Base-by-base conservation (phyloP, 2,329 filamentous ascomycete species). In the Aureobasidium sp. region DNA sequence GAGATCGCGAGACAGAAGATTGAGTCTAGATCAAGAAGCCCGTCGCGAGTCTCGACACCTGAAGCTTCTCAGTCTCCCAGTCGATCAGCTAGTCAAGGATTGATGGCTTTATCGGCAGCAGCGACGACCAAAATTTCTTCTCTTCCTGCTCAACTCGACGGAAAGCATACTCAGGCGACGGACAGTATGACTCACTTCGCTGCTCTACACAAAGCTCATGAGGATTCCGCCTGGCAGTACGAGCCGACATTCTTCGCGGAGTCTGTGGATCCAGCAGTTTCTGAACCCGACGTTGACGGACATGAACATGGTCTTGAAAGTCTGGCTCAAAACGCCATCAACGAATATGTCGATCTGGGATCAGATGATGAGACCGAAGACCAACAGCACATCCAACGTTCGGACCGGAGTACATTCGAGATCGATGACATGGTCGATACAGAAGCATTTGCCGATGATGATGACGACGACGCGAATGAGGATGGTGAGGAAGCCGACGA, bases 1-100 rank as follows among this genome's bases (percentile, higher is more conserved):
- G 69, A 72, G 44, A 68, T 67, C 36, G 67, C 72, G 11, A 69
- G 65, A 25, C 67, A 70, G 59, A 66, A 71, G 16, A 54, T 66
- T 11, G 45, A 63, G 29, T 41, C 60, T 32, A 53, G 61, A 5
- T 62, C 53, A 34, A 44, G 62, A 27, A 61, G 49, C n/a, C 50
- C 49, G 9, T 54, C 59, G 27, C 59, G 21, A 27, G 10, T 47
- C 16, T 41, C 57, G 15, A 41, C 44, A 10, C 57, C 44, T 11
- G 29, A 32, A 34, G 45, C 27, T 42, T n/a, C 29, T 25, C 57
- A 42, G 5, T 50, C 36, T 29, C 36, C 45, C 39, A 41, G 30
- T 7, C 54, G 34, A 15, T n/a, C 42, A 7, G 54, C 30, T 9
- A 25, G 32, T 1, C n/a, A 58, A 13, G 30, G 42, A 15, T 39